phyloP scores from a whole-genome alignment of 345 rosid species.

The Syzygium aromaticum region DNA sequence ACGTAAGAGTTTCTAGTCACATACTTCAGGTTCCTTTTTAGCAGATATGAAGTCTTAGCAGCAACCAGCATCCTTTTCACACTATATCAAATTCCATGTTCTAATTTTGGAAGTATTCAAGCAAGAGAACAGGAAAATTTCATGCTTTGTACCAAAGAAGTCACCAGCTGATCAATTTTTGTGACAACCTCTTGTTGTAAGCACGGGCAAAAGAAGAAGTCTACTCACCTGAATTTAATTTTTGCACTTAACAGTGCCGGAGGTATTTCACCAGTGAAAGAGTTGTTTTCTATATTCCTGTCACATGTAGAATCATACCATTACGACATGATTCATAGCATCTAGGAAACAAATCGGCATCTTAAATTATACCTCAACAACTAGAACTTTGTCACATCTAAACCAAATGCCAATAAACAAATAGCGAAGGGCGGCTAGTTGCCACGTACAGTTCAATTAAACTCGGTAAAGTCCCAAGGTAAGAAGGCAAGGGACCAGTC shows the following conservation, averaged over 20 bases:
- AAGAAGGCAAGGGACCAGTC: conserved; percentile 68
- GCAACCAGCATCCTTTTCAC: neutral
- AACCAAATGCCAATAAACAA: neutral
- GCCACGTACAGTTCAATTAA: conserved; percentile 71
- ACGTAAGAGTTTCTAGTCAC: neutral
- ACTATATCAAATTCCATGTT: neutral
- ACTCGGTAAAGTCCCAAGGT: conserved; percentile 53
- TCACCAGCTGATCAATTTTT: neutral
- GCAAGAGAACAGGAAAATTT: neutral
- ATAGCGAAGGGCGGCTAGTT: neutral
- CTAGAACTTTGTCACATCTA: neutral
- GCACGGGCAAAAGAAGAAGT: conserved; percentile 1
- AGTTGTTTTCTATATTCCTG: conserved; percentile 85
- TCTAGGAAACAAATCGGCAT: neutral
- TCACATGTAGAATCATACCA: conserved; percentile 8
- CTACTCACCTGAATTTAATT: conserved; percentile 62
- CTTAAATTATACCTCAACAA: neutral
- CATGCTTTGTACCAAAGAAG: neutral
- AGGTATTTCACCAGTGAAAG: conserved; percentile 71
- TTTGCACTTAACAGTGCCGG: conserved; percentile 39
- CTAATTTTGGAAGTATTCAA: neutral
- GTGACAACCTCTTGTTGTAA: neutral
- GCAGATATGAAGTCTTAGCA: neutral
- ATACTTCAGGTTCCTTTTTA: neutral
- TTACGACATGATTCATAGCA: neutral